Conservation (phyloP, 2,329 filamentous ascomycete genomes). For the Colletotrichum destructivum region DNA sequence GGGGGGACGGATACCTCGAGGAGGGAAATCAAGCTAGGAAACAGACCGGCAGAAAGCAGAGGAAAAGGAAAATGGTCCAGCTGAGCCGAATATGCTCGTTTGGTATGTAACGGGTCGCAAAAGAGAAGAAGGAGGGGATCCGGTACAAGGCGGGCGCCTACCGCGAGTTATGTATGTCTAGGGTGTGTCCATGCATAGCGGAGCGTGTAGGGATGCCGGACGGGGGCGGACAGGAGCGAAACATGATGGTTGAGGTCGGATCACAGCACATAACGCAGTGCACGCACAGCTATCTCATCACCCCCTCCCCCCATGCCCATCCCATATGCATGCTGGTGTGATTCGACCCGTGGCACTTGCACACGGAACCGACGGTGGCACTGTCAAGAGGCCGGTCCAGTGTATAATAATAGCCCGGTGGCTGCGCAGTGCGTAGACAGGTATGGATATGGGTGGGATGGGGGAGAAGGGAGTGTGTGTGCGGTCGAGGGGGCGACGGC, state of each 20-base stretch:
- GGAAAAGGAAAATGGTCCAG: conserved; percentile 45
- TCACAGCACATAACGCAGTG: conserved; percentile 40
- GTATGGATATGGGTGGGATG: conserved; percentile 8
- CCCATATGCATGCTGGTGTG: conserved; percentile 41
- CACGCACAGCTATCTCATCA: conserved; percentile 29
- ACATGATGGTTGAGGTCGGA: conserved; percentile 40
- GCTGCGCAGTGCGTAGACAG: conserved; percentile 28
- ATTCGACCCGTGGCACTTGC: conserved; percentile 39
- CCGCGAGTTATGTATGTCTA: conserved; percentile 64
- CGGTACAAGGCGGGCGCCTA: conserved; percentile 60
- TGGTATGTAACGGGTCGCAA: conserved; percentile 57
- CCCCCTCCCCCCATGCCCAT: conserved; percentile 24
- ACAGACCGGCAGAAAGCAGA: conserved; percentile 47
- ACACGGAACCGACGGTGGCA: conserved; percentile 33
- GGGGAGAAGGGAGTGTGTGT: conserved; percentile 7
- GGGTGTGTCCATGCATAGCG: conserved; percentile 36
- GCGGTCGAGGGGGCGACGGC: conserved; percentile 30
- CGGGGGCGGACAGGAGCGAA: conserved; percentile 12
- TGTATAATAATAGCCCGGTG: conserved; percentile 41
- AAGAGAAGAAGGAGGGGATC: conserved; percentile 55
- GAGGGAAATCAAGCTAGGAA: conserved; percentile 46
- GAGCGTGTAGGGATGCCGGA: conserved; percentile 30
- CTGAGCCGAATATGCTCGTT: conserved; percentile 52
- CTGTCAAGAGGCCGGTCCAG: conserved; percentile 23
- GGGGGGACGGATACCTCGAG: conserved; percentile 13